phyloP scores from a whole-genome alignment of 2,329 filamentous ascomycete species.

The Neonectria hederae region DNA sequence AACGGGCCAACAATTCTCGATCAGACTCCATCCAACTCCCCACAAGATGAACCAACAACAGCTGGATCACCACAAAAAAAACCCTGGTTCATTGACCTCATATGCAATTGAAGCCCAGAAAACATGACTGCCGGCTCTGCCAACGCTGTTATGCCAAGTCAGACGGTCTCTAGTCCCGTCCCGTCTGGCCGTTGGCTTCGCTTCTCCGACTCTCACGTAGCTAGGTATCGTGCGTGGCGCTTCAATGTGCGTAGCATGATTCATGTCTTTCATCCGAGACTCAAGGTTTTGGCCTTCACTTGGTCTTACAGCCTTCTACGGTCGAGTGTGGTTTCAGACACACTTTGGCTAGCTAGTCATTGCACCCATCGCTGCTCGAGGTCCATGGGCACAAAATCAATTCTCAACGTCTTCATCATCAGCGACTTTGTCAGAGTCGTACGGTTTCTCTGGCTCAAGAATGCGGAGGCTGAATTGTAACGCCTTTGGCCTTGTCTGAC shows the following conservation, averaged over 20 bases:
- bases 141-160: too few species aligned
- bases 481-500: not conserved
- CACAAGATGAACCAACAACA: conserved; percentile 4
- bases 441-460: not conserved
- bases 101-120: not conserved
- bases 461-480: not conserved
- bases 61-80: conserved; percentile 5
- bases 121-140: not conserved
- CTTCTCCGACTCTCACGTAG: not conserved
- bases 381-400: too few species aligned
- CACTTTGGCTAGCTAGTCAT: not conserved
- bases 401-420: not conserved
- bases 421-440: not conserved
- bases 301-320: not conserved
- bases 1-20: conserved; percentile 3
- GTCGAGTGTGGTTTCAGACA: not conserved
- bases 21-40: not conserved
- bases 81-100: not conserved
- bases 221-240: not conserved
- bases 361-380: not conserved
- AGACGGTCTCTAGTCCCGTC: not conserved
- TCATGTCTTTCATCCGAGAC: not conserved
- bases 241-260: not conserved
- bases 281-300: not conserved
- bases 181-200: not conserved